Conservation (phyloP, 345 rosid genomes). For the Syzygium aromaticum region DNA sequence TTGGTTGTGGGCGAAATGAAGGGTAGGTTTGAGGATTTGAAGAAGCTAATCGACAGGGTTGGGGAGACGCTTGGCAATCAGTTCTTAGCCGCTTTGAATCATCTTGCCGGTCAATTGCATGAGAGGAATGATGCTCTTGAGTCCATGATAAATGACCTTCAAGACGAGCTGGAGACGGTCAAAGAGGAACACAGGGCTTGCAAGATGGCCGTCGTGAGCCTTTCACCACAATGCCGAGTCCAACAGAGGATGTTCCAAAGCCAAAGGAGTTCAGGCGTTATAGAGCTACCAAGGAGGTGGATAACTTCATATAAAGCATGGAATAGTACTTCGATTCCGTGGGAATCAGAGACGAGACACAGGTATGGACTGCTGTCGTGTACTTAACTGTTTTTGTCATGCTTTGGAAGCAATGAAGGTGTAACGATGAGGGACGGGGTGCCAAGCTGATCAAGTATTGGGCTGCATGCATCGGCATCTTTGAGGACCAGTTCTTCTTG, state of each 20-base stretch:
- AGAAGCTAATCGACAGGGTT: not conserved
- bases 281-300: not conserved
- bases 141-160: not conserved
- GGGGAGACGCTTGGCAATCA: not conserved
- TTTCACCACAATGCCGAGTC: not conserved
- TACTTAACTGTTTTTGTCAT: no score
- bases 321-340: rapidly evolving
- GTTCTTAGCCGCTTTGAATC: not conserved
- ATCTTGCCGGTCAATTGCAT: not conserved
- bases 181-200: not conserved
- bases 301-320: not conserved
- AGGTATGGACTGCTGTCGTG: no score
- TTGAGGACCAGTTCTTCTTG: no score
- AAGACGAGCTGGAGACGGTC: not conserved
- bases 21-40: not conserved
- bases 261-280: not conserved
- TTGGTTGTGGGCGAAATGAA: rapidly evolving
- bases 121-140: not conserved
- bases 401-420: no score
- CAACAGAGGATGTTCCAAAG: not conserved
- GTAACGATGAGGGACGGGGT: no score
- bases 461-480: no score
- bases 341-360: not conserved
- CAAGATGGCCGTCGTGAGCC: no score
- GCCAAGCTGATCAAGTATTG: no score